These are phyloP conservation scores for Baeospora myosura DNA, from an alignment of 1,284 basidiomycete species.

Conservation along the genomic window DNA sequence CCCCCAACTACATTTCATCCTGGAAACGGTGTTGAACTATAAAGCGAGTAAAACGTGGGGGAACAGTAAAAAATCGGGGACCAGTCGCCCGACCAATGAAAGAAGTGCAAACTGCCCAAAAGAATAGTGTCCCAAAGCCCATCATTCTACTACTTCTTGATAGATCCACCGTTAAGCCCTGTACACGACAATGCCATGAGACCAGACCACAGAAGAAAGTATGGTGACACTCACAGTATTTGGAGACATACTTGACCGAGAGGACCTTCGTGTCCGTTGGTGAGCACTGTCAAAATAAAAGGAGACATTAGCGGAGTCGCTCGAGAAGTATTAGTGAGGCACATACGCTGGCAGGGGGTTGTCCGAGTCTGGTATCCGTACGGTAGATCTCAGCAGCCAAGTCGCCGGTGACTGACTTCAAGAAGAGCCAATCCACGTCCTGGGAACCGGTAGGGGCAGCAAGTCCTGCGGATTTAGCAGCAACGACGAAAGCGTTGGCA, in stretches of 20 bases:
- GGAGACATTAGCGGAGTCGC: background rate
- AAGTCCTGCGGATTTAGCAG: conserved; percentile 31
- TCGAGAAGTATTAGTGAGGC: background rate
- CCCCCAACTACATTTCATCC: too few relatives aligned
- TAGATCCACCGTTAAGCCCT: too few relatives aligned
- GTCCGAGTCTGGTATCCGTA: conserved; percentile 49
- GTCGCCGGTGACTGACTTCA: conserved; percentile 37
- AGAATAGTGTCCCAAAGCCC: too few relatives aligned
- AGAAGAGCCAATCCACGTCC: conserved; percentile 51
- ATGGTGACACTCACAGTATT: conserved; percentile 48
- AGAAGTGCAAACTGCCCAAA: too few relatives aligned
- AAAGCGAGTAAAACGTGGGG: too few relatives aligned
- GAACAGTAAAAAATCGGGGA: too few relatives aligned
- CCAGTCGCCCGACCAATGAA: too few relatives aligned
- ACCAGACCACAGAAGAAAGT: too few relatives aligned
- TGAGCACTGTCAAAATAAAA: conserved; percentile 32
- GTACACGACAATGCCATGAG: too few relatives aligned
- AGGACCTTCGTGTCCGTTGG: conserved; percentile 29
- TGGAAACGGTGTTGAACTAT: too few relatives aligned
- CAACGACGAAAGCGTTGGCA: conserved; percentile 40
- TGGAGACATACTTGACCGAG: conserved; percentile 42
- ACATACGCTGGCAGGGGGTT: conserved; percentile 47
- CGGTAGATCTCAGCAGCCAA: conserved; percentile 48
- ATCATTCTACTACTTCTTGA: too few relatives aligned
- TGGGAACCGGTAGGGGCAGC: conserved; percentile 35